Base-by-base conservation (phyloP, 2,329 filamentous ascomycete genomes). In the Ophiostoma populinum region DNA sequence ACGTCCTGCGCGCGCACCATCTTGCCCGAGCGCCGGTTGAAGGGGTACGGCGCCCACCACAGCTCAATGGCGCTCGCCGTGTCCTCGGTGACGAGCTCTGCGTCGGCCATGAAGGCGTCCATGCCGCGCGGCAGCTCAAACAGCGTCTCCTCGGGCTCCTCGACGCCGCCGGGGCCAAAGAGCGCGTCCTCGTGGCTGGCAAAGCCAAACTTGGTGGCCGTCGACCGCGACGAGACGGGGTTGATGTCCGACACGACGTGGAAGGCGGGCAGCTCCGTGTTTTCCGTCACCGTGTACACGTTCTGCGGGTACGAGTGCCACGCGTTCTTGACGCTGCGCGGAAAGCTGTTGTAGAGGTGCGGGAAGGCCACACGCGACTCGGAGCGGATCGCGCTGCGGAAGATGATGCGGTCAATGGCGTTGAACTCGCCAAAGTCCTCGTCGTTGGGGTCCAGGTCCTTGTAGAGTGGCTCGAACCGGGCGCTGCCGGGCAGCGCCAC, bases 401-500 rank as follows among this genome's bases (percentile, higher is more conserved):
- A 98, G 46, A 98, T 98, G 57, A 98, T 98, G 46, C 92, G 82
- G 51, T 98, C 90, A 48, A 98, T 98, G 22, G 90, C 90, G 51
- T 98, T 98, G 66, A 98, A 98, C 56, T 98, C 90, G 56, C 90
- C 90, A 57, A 98, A 98, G 51, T 98, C 90, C 55, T 98, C 90
- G 46, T 95, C 87, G 48, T 98, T 98, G 2, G 90, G 90, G 54
- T 98, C 86, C 41, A 98, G 86, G 48, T 98, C 90, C 58, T 98
- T 98, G 65, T 94, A 98, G 15, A 98, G 56, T 17, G 90, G 90
- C 56, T 98, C 90, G 44, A 98, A 98, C 20, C 90, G 76, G 41
- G 90, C 90, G 8, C 90, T 92, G 52, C 90, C 90, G n/a, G 90
- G 90, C 36, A 98, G 82, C 8, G 92, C 87, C 35, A 98, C 87